Conservation (phyloP, 2,329 filamentous ascomycete genomes). For the Ascocoryne sarcoides region DNA sequence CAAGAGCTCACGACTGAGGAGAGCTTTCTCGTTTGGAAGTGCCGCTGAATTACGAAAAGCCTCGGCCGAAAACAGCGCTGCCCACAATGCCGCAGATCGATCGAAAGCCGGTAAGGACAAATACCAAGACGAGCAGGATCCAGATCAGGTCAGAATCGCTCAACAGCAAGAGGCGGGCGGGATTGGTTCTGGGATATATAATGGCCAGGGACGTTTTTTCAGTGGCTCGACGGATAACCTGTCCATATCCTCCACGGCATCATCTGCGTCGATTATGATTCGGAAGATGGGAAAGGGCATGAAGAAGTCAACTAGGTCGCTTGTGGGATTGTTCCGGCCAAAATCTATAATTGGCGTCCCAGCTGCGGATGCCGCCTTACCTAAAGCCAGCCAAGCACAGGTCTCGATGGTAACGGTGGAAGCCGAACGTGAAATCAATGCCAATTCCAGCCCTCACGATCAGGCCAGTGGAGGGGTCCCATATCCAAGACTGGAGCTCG, state of each 20-base stretch:
- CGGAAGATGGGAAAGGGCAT: constrained; percentile 98
- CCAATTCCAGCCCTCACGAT: constrained; percentile 60
- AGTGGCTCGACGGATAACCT: constrained; percentile 89
- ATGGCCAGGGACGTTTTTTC: constrained; percentile 74
- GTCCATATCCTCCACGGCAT: constrained; percentile 82
- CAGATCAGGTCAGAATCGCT: constrained; percentile 85
- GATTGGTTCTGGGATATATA: constrained; percentile 89
- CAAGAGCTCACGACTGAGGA: constrained; percentile 76
- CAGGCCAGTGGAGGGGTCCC: constrained; percentile 65
- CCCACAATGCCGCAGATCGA: constrained; percentile 33
- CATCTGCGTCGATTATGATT: constrained; percentile 86
- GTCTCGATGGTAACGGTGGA: constrained; percentile 96
- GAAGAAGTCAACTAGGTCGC: constrained; percentile 84
- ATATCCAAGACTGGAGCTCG: constrained; percentile 76
- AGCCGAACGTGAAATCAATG: constrained; percentile 81
- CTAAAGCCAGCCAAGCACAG: constrained; percentile 66
- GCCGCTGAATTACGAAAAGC: constrained; percentile 80
- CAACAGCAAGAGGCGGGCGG: constrained; percentile 87
- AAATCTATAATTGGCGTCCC: constrained; percentile 82
- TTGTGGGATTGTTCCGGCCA: constrained; percentile 89
- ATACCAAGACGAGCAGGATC: constrained; percentile 56
- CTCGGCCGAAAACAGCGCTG: constrained; percentile 51
- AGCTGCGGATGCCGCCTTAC: constrained; percentile 56
- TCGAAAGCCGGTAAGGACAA: constrained; percentile 56
- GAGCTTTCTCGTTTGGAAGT: constrained; percentile 95